These are phyloP conservation scores for Xylaria sp. DNA, from an alignment of 2,329 filamentous ascomycete genomes.

Conservation along the genomic window DNA sequence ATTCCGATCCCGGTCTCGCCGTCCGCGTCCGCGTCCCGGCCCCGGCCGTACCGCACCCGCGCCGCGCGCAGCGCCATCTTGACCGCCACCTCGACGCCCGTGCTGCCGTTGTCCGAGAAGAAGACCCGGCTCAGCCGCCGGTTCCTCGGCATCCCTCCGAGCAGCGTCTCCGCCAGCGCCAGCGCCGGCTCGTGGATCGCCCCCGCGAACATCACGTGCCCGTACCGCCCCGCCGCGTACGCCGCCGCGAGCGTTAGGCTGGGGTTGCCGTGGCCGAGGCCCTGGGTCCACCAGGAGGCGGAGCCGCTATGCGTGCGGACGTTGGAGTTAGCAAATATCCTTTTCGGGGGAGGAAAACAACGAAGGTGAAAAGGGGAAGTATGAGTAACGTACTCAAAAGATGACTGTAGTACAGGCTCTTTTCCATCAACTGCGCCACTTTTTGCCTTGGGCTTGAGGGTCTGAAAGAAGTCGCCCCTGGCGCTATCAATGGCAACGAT, in stretches of 20 bases:
- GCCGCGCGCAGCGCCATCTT: constrained; percentile 82
- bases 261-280: constrained; percentile 78
- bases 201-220: constrained; percentile 85
- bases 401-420: constrained; percentile 56
- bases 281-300: constrained; percentile 91
- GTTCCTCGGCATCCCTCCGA: constrained; percentile 62
- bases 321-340: not conserved
- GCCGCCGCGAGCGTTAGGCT: constrained; percentile 73
- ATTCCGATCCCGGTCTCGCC: too few species aligned
- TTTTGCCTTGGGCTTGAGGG: constrained; percentile 33
- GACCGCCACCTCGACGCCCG: constrained; percentile 79
- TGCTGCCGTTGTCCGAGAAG: constrained; percentile 83
- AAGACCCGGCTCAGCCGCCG: constrained; percentile 72
- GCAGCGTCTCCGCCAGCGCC: constrained; percentile 65
- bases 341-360: too few species aligned
- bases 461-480: constrained; percentile 77
- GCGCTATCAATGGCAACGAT: constrained; percentile 82
- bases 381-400: constrained; percentile 60
- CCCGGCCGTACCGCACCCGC: constrained; percentile 68
- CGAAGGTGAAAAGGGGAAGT: not conserved
- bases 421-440: not conserved
- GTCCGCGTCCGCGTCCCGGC: constrained; percentile 54
- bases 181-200: constrained; percentile 80
- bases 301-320: constrained; percentile 53
- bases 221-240: constrained; percentile 80